Conservation (phyloP, 441 rosid genomes). For the Brassica hybrid region DNA sequence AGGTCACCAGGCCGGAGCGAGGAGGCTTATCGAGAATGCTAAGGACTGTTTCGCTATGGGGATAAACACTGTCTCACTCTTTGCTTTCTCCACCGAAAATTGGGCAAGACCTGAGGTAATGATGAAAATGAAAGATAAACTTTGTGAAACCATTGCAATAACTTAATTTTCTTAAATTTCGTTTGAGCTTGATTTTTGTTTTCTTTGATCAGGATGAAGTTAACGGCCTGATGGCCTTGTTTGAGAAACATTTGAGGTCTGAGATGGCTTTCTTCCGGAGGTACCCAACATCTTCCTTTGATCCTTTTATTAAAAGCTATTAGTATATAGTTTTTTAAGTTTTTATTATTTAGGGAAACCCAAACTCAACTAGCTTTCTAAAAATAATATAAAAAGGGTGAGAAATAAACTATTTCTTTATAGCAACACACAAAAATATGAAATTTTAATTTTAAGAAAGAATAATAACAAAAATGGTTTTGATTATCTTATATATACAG, state of each 20-base stretch:
- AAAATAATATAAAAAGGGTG: not conserved
- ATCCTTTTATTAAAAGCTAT: not conserved
- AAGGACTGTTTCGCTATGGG: slow-evolving; percentile 39
- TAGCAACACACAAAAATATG: not conserved
- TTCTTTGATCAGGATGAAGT: slow-evolving; percentile 40
- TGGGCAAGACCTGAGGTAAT: slow-evolving; percentile 42
- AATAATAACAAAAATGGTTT: not conserved
- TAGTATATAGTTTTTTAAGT: not conserved
- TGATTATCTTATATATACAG: not conserved
- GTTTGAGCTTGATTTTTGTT: not conserved
- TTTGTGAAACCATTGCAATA: not conserved
- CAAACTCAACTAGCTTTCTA: not conserved
- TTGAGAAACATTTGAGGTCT: slow-evolving; percentile 38
- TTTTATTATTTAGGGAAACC: not conserved
- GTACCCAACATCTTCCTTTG: not conserved
- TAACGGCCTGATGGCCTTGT: slow-evolving; percentile 45
- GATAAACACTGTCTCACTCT: slow-evolving; percentile 35
- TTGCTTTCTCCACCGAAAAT: slow-evolving; percentile 45
- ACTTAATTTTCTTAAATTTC: not conserved
- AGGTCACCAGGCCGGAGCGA: slow-evolving; percentile 42
- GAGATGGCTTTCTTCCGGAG: slow-evolving; percentile 32
- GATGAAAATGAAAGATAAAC: no score
- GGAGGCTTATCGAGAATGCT: slow-evolving; percentile 26
- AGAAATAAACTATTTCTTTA: not conserved
- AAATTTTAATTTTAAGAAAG: not conserved